Evolutionary conservation across 2,329 filamentous ascomycete genomes (phyloP).

Genomic region (Decorospora gaudefroyi): DNA sequence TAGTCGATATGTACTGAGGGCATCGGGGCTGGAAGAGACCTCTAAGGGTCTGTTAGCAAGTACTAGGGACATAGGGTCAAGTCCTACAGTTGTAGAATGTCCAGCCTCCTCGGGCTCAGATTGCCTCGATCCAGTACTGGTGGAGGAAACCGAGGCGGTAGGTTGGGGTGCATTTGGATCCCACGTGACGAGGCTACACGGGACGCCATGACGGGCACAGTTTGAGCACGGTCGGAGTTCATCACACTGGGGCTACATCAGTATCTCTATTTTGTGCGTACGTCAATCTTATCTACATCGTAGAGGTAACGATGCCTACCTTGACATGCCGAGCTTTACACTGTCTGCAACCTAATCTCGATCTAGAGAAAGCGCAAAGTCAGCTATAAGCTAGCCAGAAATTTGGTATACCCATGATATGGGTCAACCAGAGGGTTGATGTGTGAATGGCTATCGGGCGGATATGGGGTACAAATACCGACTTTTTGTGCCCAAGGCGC

Average conservation of each 20-base stretch:
- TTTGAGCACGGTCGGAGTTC: constrained; percentile 47
- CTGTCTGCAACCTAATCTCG: constrained; percentile 40
- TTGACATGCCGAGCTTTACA: constrained; percentile 48
- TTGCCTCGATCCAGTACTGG: constrained; percentile 17
- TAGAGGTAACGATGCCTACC: constrained; percentile 25
- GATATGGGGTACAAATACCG: constrained; percentile 17
- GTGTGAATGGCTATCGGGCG: constrained; percentile 5
- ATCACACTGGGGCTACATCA: constrained; percentile 41
- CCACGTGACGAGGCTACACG: constrained; percentile 42
- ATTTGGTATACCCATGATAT: background rate
- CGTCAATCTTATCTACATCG: constrained; percentile 7
- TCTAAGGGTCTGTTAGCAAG: constrained; percentile 9
- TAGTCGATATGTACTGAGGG: constrained; percentile 29
- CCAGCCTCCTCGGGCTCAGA: constrained; percentile 16
- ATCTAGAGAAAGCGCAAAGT: constrained; percentile 14
- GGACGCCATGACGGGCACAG: constrained; percentile 45
- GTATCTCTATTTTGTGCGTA: constrained; percentile 5
- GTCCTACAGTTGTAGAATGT: constrained; percentile 24
- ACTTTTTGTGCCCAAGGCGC: constrained; percentile 47
- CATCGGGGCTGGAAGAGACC: constrained; percentile 17
- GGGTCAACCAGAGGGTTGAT: constrained; percentile 4
- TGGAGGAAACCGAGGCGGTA: constrained; percentile 17
- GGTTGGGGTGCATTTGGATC: constrained; percentile 26
- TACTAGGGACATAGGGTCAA: background rate
- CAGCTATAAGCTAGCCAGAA: constrained; percentile 1